Evolutionary conservation across 768 basidiomycete genomes (phyloP).

Genomic region (Auriscalpium vulgare): DNA sequence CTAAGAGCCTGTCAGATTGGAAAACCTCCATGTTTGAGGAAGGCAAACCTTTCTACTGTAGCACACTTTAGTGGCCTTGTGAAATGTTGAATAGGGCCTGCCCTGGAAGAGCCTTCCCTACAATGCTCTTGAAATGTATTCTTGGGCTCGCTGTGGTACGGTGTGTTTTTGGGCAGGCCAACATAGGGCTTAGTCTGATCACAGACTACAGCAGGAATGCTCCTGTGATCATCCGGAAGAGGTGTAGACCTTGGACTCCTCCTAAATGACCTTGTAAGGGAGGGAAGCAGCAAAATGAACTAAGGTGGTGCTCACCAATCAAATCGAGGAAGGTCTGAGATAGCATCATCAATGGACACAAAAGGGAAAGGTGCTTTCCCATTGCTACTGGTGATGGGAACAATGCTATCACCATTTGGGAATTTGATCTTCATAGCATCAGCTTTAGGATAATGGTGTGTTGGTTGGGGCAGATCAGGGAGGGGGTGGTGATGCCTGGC

Average conservation of each 20-base stretch:
- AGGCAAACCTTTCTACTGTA: constrained; percentile 51
- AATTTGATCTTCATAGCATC: constrained; percentile 46
- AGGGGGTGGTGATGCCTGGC: constrained; percentile 28
- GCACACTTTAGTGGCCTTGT: constrained; percentile 43
- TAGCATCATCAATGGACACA: constrained; percentile 65
- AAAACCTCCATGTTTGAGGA: background rate
- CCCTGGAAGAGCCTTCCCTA: constrained; percentile 33
- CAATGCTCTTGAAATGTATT: constrained; percentile 40
- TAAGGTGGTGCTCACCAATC: constrained; percentile 47
- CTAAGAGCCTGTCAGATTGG: constrained; percentile 25
- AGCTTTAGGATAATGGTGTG: constrained; percentile 31
- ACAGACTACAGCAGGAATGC: constrained; percentile 27
- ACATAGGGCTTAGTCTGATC: constrained; percentile 27
- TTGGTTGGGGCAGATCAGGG: constrained; percentile 34
- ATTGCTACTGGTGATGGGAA: constrained; percentile 35
- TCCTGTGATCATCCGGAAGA: constrained; percentile 18
- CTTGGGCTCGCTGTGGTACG: constrained; percentile 28
- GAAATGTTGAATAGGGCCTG: constrained; percentile 52
- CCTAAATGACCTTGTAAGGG: constrained; percentile 5
- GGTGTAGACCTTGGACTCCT: constrained; percentile 9
- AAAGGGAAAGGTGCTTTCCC: constrained; percentile 43
- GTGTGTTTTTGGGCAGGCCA: constrained; percentile 23
- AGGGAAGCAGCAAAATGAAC: background rate
- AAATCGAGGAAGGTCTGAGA: constrained; percentile 62
- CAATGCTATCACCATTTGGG: constrained; percentile 30